These are phyloP conservation scores for Verticillium zaregamsianum DNA, from an alignment of 2,329 filamentous ascomycete genomes.

Conservation along the genomic window DNA sequence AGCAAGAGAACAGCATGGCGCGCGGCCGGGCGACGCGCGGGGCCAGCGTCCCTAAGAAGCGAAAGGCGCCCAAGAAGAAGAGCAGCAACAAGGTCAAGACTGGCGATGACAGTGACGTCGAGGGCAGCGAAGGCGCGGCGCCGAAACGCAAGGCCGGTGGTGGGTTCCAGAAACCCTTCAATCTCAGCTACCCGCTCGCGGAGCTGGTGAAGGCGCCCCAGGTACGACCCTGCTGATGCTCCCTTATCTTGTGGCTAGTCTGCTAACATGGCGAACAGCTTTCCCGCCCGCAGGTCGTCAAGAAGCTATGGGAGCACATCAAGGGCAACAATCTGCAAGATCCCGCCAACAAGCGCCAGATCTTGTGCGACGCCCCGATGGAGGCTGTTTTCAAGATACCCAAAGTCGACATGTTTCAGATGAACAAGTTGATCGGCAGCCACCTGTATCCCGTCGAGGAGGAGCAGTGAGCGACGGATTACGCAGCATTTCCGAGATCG, in stretches of 20 bases:
- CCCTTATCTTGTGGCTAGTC: too few relatives aligned
- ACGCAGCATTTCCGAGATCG: too few relatives aligned
- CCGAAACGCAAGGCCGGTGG: slow-evolving; percentile 81
- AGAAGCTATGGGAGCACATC: slow-evolving; percentile 95
- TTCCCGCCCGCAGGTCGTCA: slow-evolving; percentile 91
- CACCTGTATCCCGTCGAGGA: slow-evolving; percentile 87
- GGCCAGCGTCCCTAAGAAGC: slow-evolving; percentile 61
- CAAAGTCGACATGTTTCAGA: slow-evolving; percentile 96
- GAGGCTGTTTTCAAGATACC: slow-evolving; percentile 87
- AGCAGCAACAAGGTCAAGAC: slow-evolving; percentile 66
- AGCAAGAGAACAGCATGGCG: slow-evolving; percentile 74
- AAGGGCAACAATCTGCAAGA: slow-evolving; percentile 86
- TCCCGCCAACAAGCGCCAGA: slow-evolving; percentile 85
- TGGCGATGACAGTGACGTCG: slow-evolving; percentile 74
- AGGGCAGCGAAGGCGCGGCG: slow-evolving; percentile 53
- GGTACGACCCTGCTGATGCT: slow-evolving; percentile 33
- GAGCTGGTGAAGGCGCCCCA: slow-evolving; percentile 66
- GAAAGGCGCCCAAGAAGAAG: slow-evolving; percentile 66
- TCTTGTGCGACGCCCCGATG: slow-evolving; percentile 88
- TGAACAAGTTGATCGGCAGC: slow-evolving; percentile 93
- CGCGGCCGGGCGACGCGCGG: slow-evolving; percentile 73
- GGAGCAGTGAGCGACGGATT: slow-evolving; percentile 25
- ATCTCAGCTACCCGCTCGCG: slow-evolving; percentile 65
- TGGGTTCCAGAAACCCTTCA: slow-evolving; percentile 87
- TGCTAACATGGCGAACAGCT: slow-evolving; percentile 49